These are phyloP conservation scores for Colletotrichum abscissum DNA, from an alignment of 2,329 filamentous ascomycete genomes.

Conservation along the genomic window DNA sequence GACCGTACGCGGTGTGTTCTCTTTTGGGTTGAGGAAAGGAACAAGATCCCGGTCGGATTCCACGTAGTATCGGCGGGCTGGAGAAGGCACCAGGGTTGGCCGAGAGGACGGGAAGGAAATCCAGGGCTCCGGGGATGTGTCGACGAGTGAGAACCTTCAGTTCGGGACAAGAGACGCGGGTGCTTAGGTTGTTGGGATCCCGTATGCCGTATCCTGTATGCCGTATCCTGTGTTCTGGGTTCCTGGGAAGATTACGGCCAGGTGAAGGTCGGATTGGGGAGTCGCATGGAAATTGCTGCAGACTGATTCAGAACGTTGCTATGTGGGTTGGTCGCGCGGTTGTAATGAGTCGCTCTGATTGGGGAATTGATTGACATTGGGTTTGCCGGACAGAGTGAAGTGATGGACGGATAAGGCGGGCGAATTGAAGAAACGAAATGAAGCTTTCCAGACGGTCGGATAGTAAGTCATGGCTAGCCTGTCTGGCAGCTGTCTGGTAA, in stretches of 20 bases:
- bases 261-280: neutral
- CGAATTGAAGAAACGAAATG: conserved; percentile 16
- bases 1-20: neutral
- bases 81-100: neutral
- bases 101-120: conserved; percentile 12
- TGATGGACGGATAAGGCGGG: conserved; percentile 14
- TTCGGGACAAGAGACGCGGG: neutral
- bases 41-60: conserved; percentile 2
- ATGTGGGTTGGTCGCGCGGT: conserved; percentile 7
- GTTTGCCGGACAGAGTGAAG: conserved; percentile 14
- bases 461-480: conserved; percentile 2
- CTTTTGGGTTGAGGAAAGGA: neutral
- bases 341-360: conserved; percentile 13
- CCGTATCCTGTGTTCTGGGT: neutral
- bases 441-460: conserved; percentile 19
- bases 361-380: conserved; percentile 32
- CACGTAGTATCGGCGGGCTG: neutral
- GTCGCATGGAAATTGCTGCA: neutral
- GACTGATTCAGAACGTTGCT: neutral
- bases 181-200: neutral
- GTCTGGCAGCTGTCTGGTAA: conserved; percentile 1
- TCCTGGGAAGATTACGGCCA: neutral
- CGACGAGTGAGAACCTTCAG: neutral
- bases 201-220: neutral
- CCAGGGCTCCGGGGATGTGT: conserved; percentile 16